Evolutionary conservation across 2,329 filamentous ascomycete species (phyloP).

Genomic region (Epichloe glyceriae): DNA sequence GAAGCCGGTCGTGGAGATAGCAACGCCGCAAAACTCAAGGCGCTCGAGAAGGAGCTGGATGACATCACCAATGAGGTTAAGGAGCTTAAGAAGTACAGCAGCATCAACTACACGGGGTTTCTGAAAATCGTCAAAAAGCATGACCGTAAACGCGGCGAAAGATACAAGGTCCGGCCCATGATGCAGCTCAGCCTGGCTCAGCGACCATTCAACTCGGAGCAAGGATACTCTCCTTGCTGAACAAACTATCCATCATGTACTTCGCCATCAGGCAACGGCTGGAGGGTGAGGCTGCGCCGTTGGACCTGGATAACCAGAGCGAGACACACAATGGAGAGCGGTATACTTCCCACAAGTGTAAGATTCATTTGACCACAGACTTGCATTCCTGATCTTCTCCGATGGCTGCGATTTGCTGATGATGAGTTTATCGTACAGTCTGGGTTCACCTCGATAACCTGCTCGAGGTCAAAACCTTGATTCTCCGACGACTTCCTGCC

Average conservation of each 20-base stretch:
- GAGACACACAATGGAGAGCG: conserved; percentile 53
- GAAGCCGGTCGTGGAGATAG: conserved; percentile 31
- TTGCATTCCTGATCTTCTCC: too few species aligned
- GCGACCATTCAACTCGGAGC: conserved; percentile 85
- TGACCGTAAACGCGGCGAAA: conserved; percentile 76
- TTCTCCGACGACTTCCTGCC: conserved; percentile 78
- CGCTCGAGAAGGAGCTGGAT: conserved; percentile 71
- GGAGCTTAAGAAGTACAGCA: conserved; percentile 88
- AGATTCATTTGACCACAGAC: conserved; percentile 14
- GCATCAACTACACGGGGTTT: conserved; percentile 94
- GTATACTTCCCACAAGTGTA: conserved; percentile 81
- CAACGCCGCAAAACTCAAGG: conserved; percentile 43
- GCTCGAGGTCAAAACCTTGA: conserved; percentile 91
- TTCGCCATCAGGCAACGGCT: conserved; percentile 81
- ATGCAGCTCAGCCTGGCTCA: conserved; percentile 82
- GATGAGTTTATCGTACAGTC: conserved; percentile 33
- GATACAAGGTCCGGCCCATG: conserved; percentile 82
- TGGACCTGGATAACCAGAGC: conserved; percentile 38
- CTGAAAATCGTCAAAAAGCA: conserved; percentile 99
- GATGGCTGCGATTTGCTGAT: conserved; percentile 17
- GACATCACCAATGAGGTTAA: conserved; percentile 79
- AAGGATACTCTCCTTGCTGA: conserved; percentile 81
- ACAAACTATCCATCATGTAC: conserved; percentile 89
- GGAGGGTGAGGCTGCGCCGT: conserved; percentile 36
- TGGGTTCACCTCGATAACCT: conserved; percentile 96